Conservation (phyloP, 768 basidiomycete species). For the Boletus tylopilopsis region DNA sequence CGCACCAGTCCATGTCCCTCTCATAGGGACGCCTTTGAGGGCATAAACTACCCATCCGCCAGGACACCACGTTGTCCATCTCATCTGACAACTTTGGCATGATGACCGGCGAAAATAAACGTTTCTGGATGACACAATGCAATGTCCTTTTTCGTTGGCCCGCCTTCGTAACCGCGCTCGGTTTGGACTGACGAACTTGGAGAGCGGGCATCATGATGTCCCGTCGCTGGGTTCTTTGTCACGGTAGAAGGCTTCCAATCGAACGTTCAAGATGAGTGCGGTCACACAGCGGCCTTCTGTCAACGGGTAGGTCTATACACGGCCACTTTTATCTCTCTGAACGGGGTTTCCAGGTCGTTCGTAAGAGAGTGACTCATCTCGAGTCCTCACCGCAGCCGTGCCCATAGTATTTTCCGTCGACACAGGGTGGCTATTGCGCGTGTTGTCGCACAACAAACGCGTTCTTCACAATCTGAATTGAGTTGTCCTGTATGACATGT, state of each 20-base stretch:
- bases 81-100: not conserved
- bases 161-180: slow-evolving; percentile 7
- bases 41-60: not conserved
- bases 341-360: not conserved
- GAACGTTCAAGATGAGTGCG: slow-evolving; percentile 14
- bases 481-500: not conserved
- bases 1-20: not conserved
- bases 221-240: slow-evolving; percentile 7
- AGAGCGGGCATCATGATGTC: slow-evolving; percentile 12
- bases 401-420: not conserved
- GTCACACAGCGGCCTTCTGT: slow-evolving; percentile 3
- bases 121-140: not conserved
- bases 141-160: not conserved
- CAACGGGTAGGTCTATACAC: not conserved
- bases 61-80: slow-evolving; percentile 12
- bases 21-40: slow-evolving; percentile 5
- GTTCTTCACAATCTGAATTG: slow-evolving; percentile 1
- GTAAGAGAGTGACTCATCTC: too few species aligned
- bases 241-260: slow-evolving; percentile 24
- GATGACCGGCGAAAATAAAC: not conserved
- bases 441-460: not conserved
- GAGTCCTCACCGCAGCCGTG: too few species aligned
- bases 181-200: too few species aligned
- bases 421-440: too few species aligned
- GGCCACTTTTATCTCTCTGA: not conserved